phyloP scores from a whole-genome alignment of 108 stramenopile species.

The Discostella pseudostelligera region DNA sequence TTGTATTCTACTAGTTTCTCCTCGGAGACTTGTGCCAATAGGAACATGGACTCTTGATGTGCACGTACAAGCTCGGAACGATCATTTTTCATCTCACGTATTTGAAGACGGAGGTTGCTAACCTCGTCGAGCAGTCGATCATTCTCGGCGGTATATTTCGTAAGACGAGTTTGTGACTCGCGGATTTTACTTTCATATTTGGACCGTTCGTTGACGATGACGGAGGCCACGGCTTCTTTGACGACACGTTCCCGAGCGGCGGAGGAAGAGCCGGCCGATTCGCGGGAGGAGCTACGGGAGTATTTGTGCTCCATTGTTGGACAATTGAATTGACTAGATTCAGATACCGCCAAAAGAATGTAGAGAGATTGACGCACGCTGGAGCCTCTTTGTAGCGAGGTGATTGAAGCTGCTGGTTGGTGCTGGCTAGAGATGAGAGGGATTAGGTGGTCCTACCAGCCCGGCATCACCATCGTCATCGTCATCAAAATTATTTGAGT shows the following conservation, averaged over 20 bases:
- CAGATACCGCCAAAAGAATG: no score
- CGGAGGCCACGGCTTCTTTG: constrained; percentile 15
- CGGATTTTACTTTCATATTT: constrained; percentile 21
- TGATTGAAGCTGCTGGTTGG: no score
- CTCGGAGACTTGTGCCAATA: constrained; percentile 43
- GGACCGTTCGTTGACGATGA: constrained; percentile 4
- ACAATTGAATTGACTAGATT: no score
- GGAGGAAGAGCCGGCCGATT: no score
- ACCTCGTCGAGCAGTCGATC: constrained; percentile 47
- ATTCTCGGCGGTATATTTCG: constrained; percentile 40
- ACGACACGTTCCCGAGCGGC: constrained; percentile 8
- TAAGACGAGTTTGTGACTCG: constrained; percentile 26
- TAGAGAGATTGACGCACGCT: no score
- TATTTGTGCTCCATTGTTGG: constrained; percentile 3
- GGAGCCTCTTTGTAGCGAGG: no score
- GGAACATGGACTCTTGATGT: constrained; percentile 45
- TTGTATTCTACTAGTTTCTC: constrained; percentile 45
- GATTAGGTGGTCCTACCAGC: no score
- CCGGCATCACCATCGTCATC: no score
- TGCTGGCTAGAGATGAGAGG: no score
- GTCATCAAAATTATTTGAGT: no score
- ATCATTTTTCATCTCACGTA: constrained; percentile 47
- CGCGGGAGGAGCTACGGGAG: neutral
- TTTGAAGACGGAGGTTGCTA: constrained; percentile 42
- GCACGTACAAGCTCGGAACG: constrained; percentile 42